Evolutionary conservation across 352 stramenopile genomes (phyloP), one percentile per base, ranked within the genome.

Genomic region (Globisporangium solare): DNA sequence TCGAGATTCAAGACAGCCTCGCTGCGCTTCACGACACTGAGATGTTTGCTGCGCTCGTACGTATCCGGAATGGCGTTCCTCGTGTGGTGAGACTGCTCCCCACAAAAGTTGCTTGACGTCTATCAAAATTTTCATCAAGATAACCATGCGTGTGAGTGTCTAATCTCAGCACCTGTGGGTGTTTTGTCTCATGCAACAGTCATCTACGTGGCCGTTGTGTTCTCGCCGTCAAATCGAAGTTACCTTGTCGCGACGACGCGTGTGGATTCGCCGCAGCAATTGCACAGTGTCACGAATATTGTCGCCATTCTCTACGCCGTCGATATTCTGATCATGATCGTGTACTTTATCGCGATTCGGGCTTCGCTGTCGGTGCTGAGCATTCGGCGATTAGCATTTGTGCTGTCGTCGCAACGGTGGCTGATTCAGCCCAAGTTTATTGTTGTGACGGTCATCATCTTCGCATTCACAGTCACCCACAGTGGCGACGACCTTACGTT

Each of bases 161-260:
- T 35, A 35, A 3, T 35, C 27, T 35, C 27, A 35, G 27, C 10
- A 1, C 10, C 3, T 10, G 27, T 35, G 27, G 6, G 27, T 32
- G 11, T 20, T 50, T 20, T 50, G 35, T 50, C 13, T 46, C 27
- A 35, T 6, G 27, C 27, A 35, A n/a, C 13, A 57, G 51, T 24
- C 6, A 15, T 57, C 21, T 57, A 57, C 40, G 22, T 57, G 51
- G 40, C 32, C 40, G 24, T 42, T 11, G 51, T 57, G 21, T 49
- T 49, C 51, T 57, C 24, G 40, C 35, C 49, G 22, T 15, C 21
- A 18, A 57, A 57, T 22, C 40, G 51, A n/a, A 27, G 32, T 4
- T 57, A 48, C 17, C 20, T 57, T 24, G 12, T 49, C 3, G 40
- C 51, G 22, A 40, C 43, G 52, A 37, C 50, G 41, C 17, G 27